Evolutionary conservation across 352 stramenopile genomes (phyloP).

Genomic region (Pythium angustatum): DNA sequence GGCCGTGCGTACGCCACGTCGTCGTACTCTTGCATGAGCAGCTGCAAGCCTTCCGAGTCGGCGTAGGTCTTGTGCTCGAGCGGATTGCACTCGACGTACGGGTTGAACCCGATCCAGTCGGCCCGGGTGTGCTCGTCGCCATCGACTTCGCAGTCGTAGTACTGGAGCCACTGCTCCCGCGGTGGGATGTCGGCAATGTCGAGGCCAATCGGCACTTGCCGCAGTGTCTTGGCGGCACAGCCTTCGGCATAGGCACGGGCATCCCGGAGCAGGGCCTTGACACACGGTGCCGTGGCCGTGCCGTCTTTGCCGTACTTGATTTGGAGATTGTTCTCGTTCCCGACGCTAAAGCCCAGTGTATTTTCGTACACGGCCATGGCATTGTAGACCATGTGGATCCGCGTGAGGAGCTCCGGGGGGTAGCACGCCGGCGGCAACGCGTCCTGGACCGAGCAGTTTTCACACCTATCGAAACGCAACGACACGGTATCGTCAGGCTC

Average conservation of each 20-base stretch:
- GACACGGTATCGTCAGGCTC: slow-evolving; percentile 7
- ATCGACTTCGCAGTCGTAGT: slow-evolving; percentile 72
- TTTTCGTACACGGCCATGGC: slow-evolving; percentile 63
- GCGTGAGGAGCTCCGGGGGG: slow-evolving; percentile 33
- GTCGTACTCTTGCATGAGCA: slow-evolving; percentile 61
- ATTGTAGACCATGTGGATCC: slow-evolving; percentile 52
- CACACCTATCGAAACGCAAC: slow-evolving; percentile 42
- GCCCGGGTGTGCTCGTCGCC: slow-evolving; percentile 41
- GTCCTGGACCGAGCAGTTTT: slow-evolving; percentile 38
- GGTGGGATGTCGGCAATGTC: slow-evolving; percentile 73
- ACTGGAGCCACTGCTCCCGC: slow-evolving; percentile 60
- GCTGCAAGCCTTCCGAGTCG: slow-evolving; percentile 49
- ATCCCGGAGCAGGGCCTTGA: slow-evolving; percentile 74
- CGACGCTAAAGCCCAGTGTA: slow-evolving; percentile 51
- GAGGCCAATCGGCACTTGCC: slow-evolving; percentile 68
- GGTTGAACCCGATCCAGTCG: slow-evolving; percentile 57
- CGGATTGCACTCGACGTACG: slow-evolving; percentile 62
- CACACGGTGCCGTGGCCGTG: slow-evolving; percentile 54
- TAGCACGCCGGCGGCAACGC: slow-evolving; percentile 38
- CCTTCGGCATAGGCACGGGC: slow-evolving; percentile 46
- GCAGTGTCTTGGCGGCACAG: slow-evolving; percentile 40
- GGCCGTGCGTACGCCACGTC: slow-evolving; percentile 45
- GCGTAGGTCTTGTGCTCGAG: slow-evolving; percentile 43
- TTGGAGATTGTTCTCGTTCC: slow-evolving; percentile 62
- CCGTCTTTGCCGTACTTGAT: slow-evolving; percentile 38